A percentile compares a stretch with the other conserved stretches of the same genome.
These are phyloP conservation scores for Ceratocystis cubensis DNA, from an alignment of 2,329 filamentous ascomycete species.

Conservation along the genomic window DNA sequence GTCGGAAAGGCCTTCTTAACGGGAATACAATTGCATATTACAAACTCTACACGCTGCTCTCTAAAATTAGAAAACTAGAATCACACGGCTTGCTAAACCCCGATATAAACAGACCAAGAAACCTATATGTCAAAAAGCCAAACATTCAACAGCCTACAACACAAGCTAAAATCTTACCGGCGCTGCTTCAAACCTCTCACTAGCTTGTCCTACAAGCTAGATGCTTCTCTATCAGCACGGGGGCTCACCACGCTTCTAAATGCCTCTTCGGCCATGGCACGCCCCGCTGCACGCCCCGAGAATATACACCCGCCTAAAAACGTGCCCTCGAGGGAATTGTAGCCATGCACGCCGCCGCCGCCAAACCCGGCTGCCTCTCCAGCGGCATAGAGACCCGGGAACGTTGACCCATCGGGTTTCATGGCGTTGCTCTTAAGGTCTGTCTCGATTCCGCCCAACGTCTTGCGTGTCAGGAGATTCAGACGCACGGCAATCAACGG, in stretches of 20 bases:
- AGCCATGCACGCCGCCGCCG: conserved; percentile 50
- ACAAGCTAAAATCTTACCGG: not conserved
- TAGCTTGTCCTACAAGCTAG: conserved; percentile 8
- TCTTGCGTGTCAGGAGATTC: conserved; percentile 50
- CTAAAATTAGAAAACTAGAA: not conserved
- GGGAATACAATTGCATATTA: no score
- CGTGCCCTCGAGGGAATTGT: conserved; percentile 49
- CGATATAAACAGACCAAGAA: no score
- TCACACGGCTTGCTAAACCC: not conserved
- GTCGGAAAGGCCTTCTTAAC: no score
- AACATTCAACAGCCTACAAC: no score
- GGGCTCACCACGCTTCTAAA: not conserved
- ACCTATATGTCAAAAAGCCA: no score
- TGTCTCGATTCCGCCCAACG: conserved; percentile 48
- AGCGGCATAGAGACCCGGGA: conserved; percentile 46
- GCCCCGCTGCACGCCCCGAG: conserved; percentile 44
- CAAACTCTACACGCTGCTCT: no score
- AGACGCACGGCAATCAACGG: conserved; percentile 49
- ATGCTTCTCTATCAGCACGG: not conserved
- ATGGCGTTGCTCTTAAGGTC: conserved; percentile 45
- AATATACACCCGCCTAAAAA: conserved; percentile 53
- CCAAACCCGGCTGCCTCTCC: conserved; percentile 50
- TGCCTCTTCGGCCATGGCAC: conserved; percentile 39
- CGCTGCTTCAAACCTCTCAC: not conserved
- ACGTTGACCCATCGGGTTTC: conserved; percentile 34